Evolutionary conservation across 2,329 filamentous ascomycete species (phyloP).

Genomic region (Cladosporium oxysporum): DNA sequence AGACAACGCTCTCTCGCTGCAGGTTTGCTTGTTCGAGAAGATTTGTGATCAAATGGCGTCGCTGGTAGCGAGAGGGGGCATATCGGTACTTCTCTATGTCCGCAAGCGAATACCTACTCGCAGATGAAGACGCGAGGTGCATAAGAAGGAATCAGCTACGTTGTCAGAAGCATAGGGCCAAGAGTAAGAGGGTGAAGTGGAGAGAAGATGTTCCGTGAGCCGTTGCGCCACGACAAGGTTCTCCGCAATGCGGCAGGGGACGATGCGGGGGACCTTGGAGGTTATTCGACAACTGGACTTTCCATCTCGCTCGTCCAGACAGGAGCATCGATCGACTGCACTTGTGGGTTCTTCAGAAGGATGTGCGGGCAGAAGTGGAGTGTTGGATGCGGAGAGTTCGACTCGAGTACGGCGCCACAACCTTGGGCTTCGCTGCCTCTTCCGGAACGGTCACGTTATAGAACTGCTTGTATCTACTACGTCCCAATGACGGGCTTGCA

Average conservation of each 20-base stretch:
- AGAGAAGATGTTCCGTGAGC: conserved; percentile 16
- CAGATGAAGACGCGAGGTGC: not conserved
- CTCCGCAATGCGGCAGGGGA: conserved; percentile 11
- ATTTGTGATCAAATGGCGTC: not conserved
- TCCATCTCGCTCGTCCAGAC: not conserved
- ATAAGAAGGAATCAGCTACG: not conserved
- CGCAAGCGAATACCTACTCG: not conserved
- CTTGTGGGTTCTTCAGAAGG: not conserved
- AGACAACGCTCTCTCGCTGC: not conserved
- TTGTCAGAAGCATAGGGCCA: not conserved
- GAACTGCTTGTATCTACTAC: not conserved
- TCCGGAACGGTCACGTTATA: conserved; percentile 9
- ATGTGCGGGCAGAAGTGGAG: conserved; percentile 1
- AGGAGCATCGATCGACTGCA: conserved; percentile 1
- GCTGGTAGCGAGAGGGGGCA: not conserved
- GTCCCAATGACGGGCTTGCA: not conserved
- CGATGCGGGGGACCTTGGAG: conserved; percentile 13
- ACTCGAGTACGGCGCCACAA: conserved; percentile 1
- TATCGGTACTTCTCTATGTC: not conserved
- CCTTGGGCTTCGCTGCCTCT: conserved; percentile 6
- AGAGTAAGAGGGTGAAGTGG: conserved; percentile 9
- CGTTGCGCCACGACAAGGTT: conserved; percentile 15
- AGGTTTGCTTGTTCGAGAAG: not conserved
- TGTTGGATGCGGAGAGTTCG: conserved; percentile 14
- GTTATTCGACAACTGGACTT: not conserved